These are phyloP conservation scores for Flaveria sonorensis DNA, from an alignment of 129 eudicot genomes.

Conservation along the genomic window DNA sequence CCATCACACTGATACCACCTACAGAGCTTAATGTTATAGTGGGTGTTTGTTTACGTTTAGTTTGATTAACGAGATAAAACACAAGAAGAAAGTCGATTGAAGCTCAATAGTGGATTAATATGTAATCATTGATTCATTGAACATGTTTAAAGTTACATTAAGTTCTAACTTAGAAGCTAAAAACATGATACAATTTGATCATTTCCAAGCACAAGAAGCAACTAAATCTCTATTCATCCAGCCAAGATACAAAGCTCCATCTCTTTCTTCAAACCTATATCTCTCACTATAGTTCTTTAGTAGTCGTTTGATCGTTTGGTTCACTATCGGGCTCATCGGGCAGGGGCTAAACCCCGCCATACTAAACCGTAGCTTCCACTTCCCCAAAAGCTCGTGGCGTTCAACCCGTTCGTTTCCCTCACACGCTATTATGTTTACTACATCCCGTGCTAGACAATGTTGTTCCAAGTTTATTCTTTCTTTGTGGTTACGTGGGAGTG, in stretches of 20 bases:
- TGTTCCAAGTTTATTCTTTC: conserved; percentile 77
- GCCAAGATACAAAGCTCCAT: conserved; percentile 81
- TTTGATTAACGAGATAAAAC: neutral
- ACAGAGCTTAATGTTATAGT: neutral
- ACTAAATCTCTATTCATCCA: conserved; percentile 83
- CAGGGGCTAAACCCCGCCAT: conserved; percentile 83
- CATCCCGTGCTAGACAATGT: conserved; percentile 74
- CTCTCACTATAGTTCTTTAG: conserved; percentile 53
- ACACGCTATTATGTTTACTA: conserved; percentile 80
- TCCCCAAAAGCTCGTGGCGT: conserved; percentile 75
- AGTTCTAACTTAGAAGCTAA: conserved; percentile 19
- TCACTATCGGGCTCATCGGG: conserved; percentile 72
- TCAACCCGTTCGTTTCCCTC: conserved; percentile 82
- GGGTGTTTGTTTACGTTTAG: too few relatives aligned
- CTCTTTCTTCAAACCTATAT: conserved; percentile 78
- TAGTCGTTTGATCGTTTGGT: conserved; percentile 53
- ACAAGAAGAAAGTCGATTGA: neutral
- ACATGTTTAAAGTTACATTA: conserved; percentile 31
- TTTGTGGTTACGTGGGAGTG: conserved; percentile 63
- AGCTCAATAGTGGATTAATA: neutral
- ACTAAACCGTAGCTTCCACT: conserved; percentile 74
- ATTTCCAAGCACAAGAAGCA: conserved; percentile 83
- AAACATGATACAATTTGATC: conserved; percentile 24
- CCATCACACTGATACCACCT: neutral
- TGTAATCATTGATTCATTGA: conserved; percentile 14